Base-by-base conservation (phyloP, 2,329 filamentous ascomycete species). In the Paracoccidioides lutzii region DNA sequence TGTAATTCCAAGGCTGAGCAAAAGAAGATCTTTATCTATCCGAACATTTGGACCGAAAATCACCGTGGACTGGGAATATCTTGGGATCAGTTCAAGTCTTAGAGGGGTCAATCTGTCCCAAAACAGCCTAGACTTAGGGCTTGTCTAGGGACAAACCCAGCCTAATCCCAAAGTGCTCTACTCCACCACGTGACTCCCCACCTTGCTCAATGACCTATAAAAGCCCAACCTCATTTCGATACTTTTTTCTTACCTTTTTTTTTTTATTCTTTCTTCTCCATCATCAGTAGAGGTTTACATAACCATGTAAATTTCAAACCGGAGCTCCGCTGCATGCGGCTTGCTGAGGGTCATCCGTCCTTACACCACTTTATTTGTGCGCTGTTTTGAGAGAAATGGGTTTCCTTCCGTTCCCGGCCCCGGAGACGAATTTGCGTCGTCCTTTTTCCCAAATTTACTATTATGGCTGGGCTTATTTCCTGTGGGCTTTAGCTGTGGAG, bases 231-330 rank as follows among this genome's bases (percentile, higher is more conserved):
- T 32, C 43, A 53, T 37, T 54, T 22, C 14, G 14, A 37, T 15
- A 9, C 54, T 60, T 64, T 67, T 55, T 61, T 63, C 66, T 68
- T 68, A 62, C 65, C 69, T 69, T 65, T 58, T 64, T 69, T 67
- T 62, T 61, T 66, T 70, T 68, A 68, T 62, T 66, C 69, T 69
- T 64, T 57, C 64, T 69, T 70, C 66, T 66, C 63, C 66, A 75
- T 74, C 73, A 76, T 75, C 73, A 76, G 73, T 76, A 76, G 73
- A 69, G 73, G 73, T 75, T 75, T 76, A 75, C 72, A 70, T 71
- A 61, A 72, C 68, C 67, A 70, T 71, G 71, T 74, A 71, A 73
- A 74, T 74, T 73, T 69, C 68, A 65, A 62, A 71, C 67, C 67
- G 71, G 68, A 73, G 73, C 72, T 75, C 72, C 72, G 70, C 70